Evolutionary conservation across 805 yeast species (phyloP), one percentile per base, ranked within the genome.

Genomic region (Saccharomycopsis capsularis): DNA sequence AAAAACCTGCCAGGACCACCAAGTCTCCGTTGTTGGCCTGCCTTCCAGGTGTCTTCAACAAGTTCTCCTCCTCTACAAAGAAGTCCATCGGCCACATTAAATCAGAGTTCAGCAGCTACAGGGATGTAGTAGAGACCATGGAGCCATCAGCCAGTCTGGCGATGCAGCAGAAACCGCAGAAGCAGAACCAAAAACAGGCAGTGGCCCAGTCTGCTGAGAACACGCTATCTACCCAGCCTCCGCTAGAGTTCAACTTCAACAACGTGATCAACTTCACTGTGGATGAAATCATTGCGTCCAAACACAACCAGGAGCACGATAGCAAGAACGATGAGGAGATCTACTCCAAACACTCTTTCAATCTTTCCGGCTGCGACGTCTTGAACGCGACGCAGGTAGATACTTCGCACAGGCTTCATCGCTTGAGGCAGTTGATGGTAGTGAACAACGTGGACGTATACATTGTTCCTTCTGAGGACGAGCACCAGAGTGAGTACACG

Each of bases 401-500:
- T 52, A 65, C 73, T 6, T 57, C 63, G 34, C 60, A 61, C 16
- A 67, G 75, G 40, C 63, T 78, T 40, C 47, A 36, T 1, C 59
- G 59, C 16, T 59, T 79, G 42, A 62, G 84, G 24, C 52, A 57
- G 32, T 57, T 67, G 22, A 79, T 79, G 84, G 63, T 59, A 16
- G 62, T 63, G 16, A 56, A 69, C 55, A 64, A 70, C 46, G 59
- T 78, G 32, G 79, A 73, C 3, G 76, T 75, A n/a, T 79, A 79
- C 59, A 71, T 79, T 43, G 64, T 79, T 6, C 73, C 73, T 1
- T 73, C 80, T 7, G 82, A 78, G 60, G 85, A 79, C 62, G 78
- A 75, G 45, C 85, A 79, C 61, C 84, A 78, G 62, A 69, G 76
- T n/a, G 84, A 79, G 59, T 78, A 78, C 54, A 77, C 78, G 22